phyloP scores from a whole-genome alignment of 345 rosid genomes.

The Euclidium syriacum region DNA sequence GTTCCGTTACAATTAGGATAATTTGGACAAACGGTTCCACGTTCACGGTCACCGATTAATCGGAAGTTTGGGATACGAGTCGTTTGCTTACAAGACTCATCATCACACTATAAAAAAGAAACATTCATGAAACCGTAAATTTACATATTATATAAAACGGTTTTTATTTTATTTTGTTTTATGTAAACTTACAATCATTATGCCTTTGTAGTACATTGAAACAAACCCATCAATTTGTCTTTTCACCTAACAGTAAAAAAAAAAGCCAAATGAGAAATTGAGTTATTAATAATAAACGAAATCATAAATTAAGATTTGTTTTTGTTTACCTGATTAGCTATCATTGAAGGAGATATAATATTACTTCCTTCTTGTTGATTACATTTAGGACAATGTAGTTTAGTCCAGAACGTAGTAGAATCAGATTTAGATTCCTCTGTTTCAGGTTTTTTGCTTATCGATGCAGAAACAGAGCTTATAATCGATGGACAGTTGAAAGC shows the following conservation, averaged over 20 bases:
- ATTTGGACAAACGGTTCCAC: slow-evolving; percentile 96
- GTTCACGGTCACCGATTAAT: slow-evolving; percentile 74
- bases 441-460: slow-evolving; percentile 36
- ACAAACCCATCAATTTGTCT: slow-evolving; percentile 70
- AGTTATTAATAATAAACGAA: not conserved
- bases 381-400: slow-evolving; percentile 69
- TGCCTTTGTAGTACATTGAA: slow-evolving; percentile 73
- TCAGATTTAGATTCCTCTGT: slow-evolving; percentile 42
- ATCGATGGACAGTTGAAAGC: slow-evolving; percentile 70
- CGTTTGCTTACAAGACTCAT: slow-evolving; percentile 82
- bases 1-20: slow-evolving; percentile 87
- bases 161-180: no score
- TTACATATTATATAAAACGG: no score
- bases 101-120: slow-evolving; percentile 96
- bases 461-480: slow-evolving; percentile 44
- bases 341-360: slow-evolving; percentile 65
- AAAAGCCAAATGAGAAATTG: slow-evolving; percentile 18
- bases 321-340: slow-evolving; percentile 76
- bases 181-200: no score
- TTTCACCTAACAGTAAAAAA: no score
- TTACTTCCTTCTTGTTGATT: slow-evolving; percentile 61
- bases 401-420: slow-evolving; percentile 58
- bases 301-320: not conserved
- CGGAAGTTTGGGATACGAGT: slow-evolving; percentile 63
- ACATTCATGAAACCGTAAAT: no score